phyloP scores from a whole-genome alignment of 2,329 filamentous ascomycete species.

The Zopfia rhizophila region DNA sequence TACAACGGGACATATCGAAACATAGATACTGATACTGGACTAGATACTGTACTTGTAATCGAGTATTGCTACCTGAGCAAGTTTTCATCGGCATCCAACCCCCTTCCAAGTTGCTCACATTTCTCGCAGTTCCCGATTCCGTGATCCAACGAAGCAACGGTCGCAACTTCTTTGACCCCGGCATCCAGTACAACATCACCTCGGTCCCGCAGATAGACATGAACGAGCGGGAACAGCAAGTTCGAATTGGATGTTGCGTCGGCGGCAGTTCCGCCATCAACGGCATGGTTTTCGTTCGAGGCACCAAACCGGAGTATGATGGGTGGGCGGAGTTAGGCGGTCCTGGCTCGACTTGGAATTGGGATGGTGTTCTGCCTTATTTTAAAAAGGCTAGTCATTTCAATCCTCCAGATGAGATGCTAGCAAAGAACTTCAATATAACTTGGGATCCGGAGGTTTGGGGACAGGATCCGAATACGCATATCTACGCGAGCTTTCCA shows the following conservation, averaged over 20 bases:
- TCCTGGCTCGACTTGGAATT: conserved; percentile 17
- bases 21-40: too few species aligned
- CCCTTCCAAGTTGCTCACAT: background rate
- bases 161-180: background rate
- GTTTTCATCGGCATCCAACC: background rate
- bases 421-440: conserved; percentile 6
- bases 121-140: conserved; percentile 1
- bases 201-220: conserved; percentile 7
- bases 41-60: conserved; percentile 16
- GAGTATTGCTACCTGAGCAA: conserved; percentile 13
- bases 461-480: conserved; percentile 1
- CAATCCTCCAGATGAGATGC: background rate
- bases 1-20: too few species aligned
- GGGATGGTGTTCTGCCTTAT: conserved; percentile 17
- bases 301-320: conserved; percentile 14
- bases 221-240: conserved; percentile 2
- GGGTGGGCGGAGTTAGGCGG: conserved; percentile 18
- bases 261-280: conserved; percentile 21
- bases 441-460: background rate
- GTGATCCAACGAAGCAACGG: background rate
- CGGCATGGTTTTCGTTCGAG: conserved; percentile 5
- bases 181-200: conserved; percentile 13
- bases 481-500: conserved; percentile 2
- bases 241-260: conserved; percentile 15
- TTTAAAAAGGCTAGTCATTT: conserved; percentile 13